phyloP scores from a whole-genome alignment of 805 yeast genomes.

The Phaffomyces thermotolerans region DNA sequence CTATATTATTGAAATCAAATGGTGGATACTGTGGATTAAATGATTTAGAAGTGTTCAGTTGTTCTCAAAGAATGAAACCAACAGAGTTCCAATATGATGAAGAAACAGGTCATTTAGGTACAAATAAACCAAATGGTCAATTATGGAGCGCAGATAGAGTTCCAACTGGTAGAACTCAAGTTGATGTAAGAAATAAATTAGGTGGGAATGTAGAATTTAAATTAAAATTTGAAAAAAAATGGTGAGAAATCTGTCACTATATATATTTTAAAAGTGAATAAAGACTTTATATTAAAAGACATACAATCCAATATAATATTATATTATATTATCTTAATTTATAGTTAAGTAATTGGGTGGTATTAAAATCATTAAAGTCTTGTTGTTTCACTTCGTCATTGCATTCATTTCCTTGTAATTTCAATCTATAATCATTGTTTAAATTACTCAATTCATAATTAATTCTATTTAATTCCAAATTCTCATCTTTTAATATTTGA shows the following conservation, averaged over 20 bases:
- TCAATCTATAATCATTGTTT: too few species aligned
- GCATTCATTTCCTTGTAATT: too few species aligned
- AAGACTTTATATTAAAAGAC: too few species aligned
- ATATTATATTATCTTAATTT: too few species aligned
- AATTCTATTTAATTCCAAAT: constrained; percentile 7
- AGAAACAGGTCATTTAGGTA: not conserved
- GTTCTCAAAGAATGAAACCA: constrained; percentile 2
- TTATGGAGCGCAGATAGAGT: constrained; percentile 9
- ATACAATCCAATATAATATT: too few species aligned
- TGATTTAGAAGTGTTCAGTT: constrained; percentile 11
- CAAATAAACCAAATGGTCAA: not conserved
- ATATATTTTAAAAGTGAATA: not conserved
- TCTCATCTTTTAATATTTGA: constrained; percentile 6
- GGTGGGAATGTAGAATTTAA: constrained; percentile 8
- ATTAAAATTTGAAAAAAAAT: constrained; percentile 3
- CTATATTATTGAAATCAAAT: constrained; percentile 58
- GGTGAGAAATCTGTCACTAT: not conserved
- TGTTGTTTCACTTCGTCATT: too few species aligned
- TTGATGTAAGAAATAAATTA: constrained; percentile 1
- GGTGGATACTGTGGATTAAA: constrained; percentile 66
- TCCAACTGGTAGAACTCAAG: constrained; percentile 7
- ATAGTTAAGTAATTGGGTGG: too few species aligned
- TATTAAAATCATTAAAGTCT: not conserved
- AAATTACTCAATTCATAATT: constrained; percentile 7
- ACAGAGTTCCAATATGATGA: constrained; percentile 4